Base-by-base conservation (phyloP, 73 alveolate genomes). In the Paramecium sonneborni region DNA sequence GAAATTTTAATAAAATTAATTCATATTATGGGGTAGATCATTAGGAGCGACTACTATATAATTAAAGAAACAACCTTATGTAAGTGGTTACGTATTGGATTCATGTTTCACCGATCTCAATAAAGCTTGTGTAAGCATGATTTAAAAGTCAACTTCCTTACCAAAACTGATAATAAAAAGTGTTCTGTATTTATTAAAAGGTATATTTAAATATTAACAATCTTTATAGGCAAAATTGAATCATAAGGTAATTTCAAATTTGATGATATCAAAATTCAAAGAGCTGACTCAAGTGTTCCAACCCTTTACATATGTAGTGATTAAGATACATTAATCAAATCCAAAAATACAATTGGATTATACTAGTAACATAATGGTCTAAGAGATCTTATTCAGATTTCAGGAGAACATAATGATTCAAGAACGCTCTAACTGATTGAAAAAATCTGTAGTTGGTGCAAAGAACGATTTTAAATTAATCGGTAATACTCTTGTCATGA, bases 1-100 rank as follows among this genome's bases (percentile, higher is more conserved):
- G 10, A 23, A 23, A 32, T 43, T 43, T 18, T 11, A 44, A 30
- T 23, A 30, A 23, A 79, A 79, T 43, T 38, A 44, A 41, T 79
- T 79, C 21, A 44, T 79, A 9, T 34, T 79, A 24, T 79, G 90
- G 90, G 90, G 90, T 0, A 21, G 90, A 41, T 79, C 90, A 9
- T 79, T 79, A 8, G 90, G 90, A 79, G 90, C 90, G n/a, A 79
- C 90, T 39, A 79, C 90, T 5, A 79, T 79, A 1, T 44, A 79
- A 43, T 44, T 79, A 14, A 79, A 79, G 44, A 43, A 79, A 46
- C 26, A 43, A 43, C 55, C 69, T 15, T 23, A 44, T 79, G 74
- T 79, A 20, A 41, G 44, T 39, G 90, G 76, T 24, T 39, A 43
- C 28, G 74, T 79, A 24, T 21, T 79, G 18, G 90, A 79, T 43